phyloP scores from a whole-genome alignment of 306 rosid species.

The Vigna trinervia region DNA sequence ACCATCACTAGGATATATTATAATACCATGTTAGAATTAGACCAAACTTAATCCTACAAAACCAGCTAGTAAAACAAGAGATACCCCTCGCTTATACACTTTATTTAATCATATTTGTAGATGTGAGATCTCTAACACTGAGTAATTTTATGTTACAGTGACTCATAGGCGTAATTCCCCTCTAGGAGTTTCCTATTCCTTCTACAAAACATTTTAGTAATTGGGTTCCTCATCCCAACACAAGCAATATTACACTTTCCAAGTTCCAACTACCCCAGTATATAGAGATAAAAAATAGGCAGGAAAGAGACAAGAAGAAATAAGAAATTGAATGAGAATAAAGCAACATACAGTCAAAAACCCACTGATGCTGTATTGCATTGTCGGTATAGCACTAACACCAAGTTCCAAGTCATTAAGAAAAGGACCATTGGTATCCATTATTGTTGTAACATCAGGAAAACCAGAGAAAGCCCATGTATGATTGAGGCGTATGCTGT shows the following conservation, averaged over 20 bases:
- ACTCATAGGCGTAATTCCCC: not conserved
- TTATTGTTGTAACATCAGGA: constrained; percentile 88
- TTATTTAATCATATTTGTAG: too few species aligned
- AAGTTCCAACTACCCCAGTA: not conserved
- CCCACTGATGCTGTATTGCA: constrained; percentile 97
- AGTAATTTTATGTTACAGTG: not conserved
- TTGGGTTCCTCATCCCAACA: not conserved
- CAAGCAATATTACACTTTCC: not conserved
- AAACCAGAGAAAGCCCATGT: constrained; percentile 99
- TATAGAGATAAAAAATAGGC: constrained; percentile 4
- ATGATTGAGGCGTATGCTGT: constrained; percentile 96
- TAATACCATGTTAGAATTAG: too few species aligned
- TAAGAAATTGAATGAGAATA: constrained; percentile 39
- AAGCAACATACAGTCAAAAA: constrained; percentile 82
- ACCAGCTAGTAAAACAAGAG: too few species aligned
- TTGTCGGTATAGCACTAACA: constrained; percentile 71
- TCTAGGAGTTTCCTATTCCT: not conserved
- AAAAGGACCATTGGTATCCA: constrained; percentile 95
- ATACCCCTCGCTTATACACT: too few species aligned
- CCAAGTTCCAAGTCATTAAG: constrained; percentile 90
- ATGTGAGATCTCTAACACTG: not conserved
- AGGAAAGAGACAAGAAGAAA: constrained; percentile 1
- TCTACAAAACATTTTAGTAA: not conserved
- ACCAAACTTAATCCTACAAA: too few species aligned
- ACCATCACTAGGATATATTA: too few species aligned